Evolutionary conservation across 768 basidiomycete genomes (phyloP).

Genomic region (Amanita pseudoporphyria): DNA sequence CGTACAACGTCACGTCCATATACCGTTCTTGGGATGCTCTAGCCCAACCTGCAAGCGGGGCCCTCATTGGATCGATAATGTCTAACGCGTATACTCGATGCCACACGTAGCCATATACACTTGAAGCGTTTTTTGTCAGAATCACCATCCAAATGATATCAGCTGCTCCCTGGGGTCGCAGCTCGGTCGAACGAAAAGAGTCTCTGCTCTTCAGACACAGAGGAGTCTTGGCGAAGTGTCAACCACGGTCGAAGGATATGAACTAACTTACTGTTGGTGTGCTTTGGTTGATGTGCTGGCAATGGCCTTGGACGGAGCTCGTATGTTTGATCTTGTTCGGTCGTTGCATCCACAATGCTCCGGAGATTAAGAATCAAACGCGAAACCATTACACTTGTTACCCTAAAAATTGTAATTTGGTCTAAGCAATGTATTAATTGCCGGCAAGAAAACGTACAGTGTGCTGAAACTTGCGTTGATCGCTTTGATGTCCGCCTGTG

Average conservation of each 20-base stretch:
- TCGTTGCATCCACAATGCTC: not conserved
- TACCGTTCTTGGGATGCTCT: too few relatives aligned
- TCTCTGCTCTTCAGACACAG: not conserved
- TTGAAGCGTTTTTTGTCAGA: too few relatives aligned
- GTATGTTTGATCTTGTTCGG: not conserved
- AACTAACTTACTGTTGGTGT: not conserved
- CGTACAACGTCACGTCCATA: too few relatives aligned
- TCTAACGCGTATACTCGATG: too few relatives aligned
- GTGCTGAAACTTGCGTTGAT: constrained; percentile 30
- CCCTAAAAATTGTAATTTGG: constrained; percentile 12
- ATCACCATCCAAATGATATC: too few relatives aligned
- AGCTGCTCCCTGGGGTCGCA: not conserved
- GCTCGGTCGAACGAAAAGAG: not conserved
- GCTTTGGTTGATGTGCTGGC: not conserved
- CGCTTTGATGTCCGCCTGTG: constrained; percentile 25
- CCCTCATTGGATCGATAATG: too few relatives aligned
- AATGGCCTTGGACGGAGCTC: not conserved
- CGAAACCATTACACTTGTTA: constrained; percentile 29
- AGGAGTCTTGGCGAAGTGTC: not conserved
- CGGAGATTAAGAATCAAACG: constrained; percentile 26
- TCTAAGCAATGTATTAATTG: not conserved
- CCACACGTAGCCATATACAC: too few relatives aligned
- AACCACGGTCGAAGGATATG: not conserved
- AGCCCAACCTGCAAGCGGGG: too few relatives aligned
- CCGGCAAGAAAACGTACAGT: constrained; percentile 16